Conservation (phyloP, 495 filamentous ascomycete species). For the Lasiosphaeria hispida region DNA sequence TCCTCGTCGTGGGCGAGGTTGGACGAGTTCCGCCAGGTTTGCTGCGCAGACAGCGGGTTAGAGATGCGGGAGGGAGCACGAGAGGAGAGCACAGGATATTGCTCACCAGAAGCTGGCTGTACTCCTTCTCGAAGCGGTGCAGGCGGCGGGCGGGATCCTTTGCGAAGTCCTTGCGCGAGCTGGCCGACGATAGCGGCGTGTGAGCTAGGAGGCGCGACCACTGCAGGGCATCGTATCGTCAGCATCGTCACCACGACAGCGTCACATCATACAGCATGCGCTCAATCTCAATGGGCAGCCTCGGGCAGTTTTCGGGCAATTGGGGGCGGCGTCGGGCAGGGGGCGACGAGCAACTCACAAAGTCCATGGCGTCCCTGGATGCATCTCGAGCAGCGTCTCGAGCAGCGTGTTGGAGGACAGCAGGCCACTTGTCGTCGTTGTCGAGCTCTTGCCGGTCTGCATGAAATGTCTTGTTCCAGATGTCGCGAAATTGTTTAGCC, state of each 20-base stretch:
- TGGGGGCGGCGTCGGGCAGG: constrained; percentile 2
- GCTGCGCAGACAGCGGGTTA: constrained; percentile 41
- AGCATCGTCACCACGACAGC: too few relatives aligned
- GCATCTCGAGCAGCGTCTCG: constrained; percentile 39
- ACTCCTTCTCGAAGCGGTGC: constrained; percentile 84
- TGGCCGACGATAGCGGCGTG: constrained; percentile 58
- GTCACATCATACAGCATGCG: too few relatives aligned
- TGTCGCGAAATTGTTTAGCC: constrained; percentile 35
- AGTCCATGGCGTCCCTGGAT: constrained; percentile 40
- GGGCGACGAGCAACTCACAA: constrained; percentile 28
- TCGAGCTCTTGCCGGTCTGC: constrained; percentile 15
- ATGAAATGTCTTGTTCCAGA: constrained; percentile 32
- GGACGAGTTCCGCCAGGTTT: constrained; percentile 72
- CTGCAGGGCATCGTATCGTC: constrained; percentile 38
- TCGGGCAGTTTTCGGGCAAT: not conserved
- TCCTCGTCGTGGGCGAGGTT: constrained; percentile 53
- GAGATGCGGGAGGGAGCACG: not conserved
- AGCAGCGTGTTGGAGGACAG: constrained; percentile 13
- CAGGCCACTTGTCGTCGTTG: constrained; percentile 11
- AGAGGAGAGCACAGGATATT: constrained; percentile 1
- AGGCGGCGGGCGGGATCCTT: constrained; percentile 83
- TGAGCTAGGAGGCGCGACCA: constrained; percentile 90
- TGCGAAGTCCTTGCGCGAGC: constrained; percentile 57
- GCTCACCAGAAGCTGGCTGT: constrained; percentile 76
- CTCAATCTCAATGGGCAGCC: not conserved